Base-by-base conservation (phyloP, 306 rosid genomes). In the Clitoria ternatea region DNA sequence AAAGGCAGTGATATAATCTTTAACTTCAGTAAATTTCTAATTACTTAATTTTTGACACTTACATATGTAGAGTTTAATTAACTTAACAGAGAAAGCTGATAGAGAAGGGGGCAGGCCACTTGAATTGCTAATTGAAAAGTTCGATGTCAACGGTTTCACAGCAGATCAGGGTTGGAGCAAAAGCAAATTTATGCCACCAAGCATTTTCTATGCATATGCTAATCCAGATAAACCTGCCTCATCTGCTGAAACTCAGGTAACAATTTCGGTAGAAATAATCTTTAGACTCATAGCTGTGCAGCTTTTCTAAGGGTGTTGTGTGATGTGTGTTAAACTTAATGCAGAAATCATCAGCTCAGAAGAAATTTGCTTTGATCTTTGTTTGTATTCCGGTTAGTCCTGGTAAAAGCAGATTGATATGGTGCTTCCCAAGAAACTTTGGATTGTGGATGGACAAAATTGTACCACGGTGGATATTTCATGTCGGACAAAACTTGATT, bases 101-200 rank as follows among this genome's bases (percentile, higher is more conserved):
- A 94, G 95, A 86, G 97, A 94, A 86, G 99, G 99, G 13, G 99
- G 99, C 35, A 83, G 81, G 74, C 99, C 97, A 14, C 82, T 91
- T 48, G 88, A 94, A 15, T 2, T 94, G 84, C 36, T 40, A 1
- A 56, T 94, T 55, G 77, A 71, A 37, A 78, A 63, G 67, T 71
- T 81, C n/a, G 90, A 83, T 79, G 11, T 75, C 60, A 77, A 89
- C 70, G 99, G 99, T 55, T 91, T 85, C 77, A 39, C 6, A 8
- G 96, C 86, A 72, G 17, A 82, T 44, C 89, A 79, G 37, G 89
- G 79, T 12, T 66, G 76, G 82, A 80, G 88, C 63, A 42, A 60
- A 9, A 72, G 82, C 75, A 84, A 62, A 69, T 89, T 89, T 81
- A 37, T 87, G 40, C 72, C 99, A 22, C 99, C 99, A 7, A 81